Base-by-base conservation (phyloP, 2,329 filamentous ascomycete genomes). In the Fusarium sp. region DNA sequence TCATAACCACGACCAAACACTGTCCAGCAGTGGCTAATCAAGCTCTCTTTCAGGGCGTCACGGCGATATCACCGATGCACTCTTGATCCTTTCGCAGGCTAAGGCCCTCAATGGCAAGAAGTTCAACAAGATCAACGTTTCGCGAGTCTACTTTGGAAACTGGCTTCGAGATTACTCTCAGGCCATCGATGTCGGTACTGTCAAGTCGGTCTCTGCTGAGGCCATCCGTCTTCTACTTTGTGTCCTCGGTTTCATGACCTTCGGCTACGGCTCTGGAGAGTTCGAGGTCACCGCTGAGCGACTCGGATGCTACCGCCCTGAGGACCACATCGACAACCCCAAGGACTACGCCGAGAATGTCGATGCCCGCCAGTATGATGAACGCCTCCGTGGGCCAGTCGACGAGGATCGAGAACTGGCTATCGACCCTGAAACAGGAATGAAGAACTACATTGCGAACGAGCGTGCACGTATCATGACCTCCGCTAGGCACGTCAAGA, bases 371-470 rank as follows among this genome's bases (percentile, higher is more conserved):
- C 87, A 93, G 73, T 97, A 96, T 80, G 93, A 98, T 80, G 86
- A 82, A 60, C 91, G 94, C 74, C 91, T 98, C 58, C 92, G 96
- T 79, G 94, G 91, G 2, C 94, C 94, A 1, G 86, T 98, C 50
- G 89, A 97, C 73, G 94, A 97, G 84, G 79, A 86, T 32, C 88
- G 90, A 57, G 96, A 98, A 84, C 88, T 98, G 40, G 89, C 88
- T 50, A 88, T 98, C 77, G 94, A 98, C 77, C 88, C 89, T 4
- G 85, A 90, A 60, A 92, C 91, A 10, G 93, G 93, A 76, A 87
- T 97, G 84, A 98, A 98, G 85, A 96, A 95, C 81, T 98, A 98
- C 83, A 98, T 98, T 82, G 94, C 95, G 43, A 95, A 95, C 72
- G 95, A 98, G 81, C 85, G 89, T 57, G 84, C 88, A 65, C 89